These are phyloP conservation scores for Leccinum pachyderme DNA, from an alignment of 1,284 basidiomycete genomes.

Conservation along the genomic window DNA sequence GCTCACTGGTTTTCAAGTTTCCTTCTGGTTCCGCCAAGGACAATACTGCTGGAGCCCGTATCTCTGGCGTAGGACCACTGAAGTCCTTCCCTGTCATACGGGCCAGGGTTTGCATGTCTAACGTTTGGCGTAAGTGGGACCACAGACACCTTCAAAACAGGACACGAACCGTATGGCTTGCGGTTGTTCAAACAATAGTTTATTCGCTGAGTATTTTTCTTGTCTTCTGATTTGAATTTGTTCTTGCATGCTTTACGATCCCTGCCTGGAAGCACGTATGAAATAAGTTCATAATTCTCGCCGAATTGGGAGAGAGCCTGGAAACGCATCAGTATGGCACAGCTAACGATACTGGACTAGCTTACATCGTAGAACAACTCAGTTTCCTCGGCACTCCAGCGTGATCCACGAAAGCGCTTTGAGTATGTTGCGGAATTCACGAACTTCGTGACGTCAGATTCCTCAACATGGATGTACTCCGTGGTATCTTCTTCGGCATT, in stretches of 20 bases:
- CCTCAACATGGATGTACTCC: conserved; percentile 77
- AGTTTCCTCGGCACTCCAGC: conserved; percentile 86
- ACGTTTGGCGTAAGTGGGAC: conserved; percentile 2
- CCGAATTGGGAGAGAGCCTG: conserved; percentile 86
- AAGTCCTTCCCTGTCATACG: conserved; percentile 81
- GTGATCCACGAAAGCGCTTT: conserved; percentile 70
- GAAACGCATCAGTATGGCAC: conserved; percentile 3
- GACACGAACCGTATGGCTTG: conserved; percentile 61
- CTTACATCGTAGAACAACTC: conserved; percentile 81
- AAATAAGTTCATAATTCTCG: conserved; percentile 90
- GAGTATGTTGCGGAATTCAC: conserved; percentile 83
- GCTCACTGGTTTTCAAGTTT: neutral
- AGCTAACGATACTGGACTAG: conserved; percentile 8
- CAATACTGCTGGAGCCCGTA: conserved; percentile 46
- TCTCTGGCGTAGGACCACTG: conserved; percentile 73
- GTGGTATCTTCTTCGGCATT: conserved; percentile 60
- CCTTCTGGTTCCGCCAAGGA: conserved; percentile 25
- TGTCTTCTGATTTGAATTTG: conserved; percentile 89
- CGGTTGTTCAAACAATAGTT: conserved; percentile 65
- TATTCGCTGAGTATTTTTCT: conserved; percentile 68
- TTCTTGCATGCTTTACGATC: conserved; percentile 86
- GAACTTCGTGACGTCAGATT: conserved; percentile 80
- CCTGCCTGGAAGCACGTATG: conserved; percentile 81
- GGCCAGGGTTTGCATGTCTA: conserved; percentile 67
- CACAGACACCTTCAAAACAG: neutral